Percentiles rank a stretch among this genome's conserved stretches.
Evolutionary conservation across 1,284 basidiomycete genomes (phyloP).

Genomic region (Marasmius tenuissimus): DNA sequence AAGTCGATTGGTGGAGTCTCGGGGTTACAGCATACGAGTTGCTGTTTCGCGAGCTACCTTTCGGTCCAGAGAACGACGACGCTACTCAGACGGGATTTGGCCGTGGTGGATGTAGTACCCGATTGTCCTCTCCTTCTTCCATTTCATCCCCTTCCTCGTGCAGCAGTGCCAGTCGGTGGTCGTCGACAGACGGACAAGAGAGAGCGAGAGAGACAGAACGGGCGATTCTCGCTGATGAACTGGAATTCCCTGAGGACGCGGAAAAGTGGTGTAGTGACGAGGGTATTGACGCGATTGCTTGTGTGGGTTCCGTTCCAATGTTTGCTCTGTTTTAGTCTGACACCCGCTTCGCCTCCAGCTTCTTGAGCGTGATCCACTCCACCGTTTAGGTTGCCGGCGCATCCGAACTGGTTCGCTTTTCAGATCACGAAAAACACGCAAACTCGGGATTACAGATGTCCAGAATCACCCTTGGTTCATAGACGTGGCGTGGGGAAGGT

Average conservation of each 20-base stretch:
- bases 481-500: too few species aligned
- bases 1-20: constrained; percentile 96
- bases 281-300: constrained; percentile 67
- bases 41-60: constrained; percentile 88
- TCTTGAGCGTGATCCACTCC: constrained; percentile 81
- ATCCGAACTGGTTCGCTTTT: constrained; percentile 37
- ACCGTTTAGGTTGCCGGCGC: constrained; percentile 80
- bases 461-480: constrained; percentile 86
- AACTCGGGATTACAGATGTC: constrained; percentile 67
- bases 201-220: constrained; percentile 66
- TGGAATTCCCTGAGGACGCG: constrained; percentile 79
- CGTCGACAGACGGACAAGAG: too few species aligned
- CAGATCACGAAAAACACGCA: too few species aligned
- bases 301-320: constrained; percentile 41
- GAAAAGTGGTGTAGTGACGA: constrained; percentile 66
- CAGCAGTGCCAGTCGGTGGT: too few species aligned
- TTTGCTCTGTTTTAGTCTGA: neutral
- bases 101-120: too few species aligned
- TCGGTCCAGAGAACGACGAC: constrained; percentile 88
- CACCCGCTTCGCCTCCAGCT: constrained; percentile 45
- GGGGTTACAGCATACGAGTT: constrained; percentile 93
- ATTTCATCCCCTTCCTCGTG: too few species aligned
- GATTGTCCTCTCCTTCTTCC: too few species aligned
- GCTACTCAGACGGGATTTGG: too few species aligned
- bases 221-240: constrained; percentile 76